Evolutionary conservation across 2,329 filamentous ascomycete species (phyloP).

Genomic region (Pseudofabraea citricarpa): DNA sequence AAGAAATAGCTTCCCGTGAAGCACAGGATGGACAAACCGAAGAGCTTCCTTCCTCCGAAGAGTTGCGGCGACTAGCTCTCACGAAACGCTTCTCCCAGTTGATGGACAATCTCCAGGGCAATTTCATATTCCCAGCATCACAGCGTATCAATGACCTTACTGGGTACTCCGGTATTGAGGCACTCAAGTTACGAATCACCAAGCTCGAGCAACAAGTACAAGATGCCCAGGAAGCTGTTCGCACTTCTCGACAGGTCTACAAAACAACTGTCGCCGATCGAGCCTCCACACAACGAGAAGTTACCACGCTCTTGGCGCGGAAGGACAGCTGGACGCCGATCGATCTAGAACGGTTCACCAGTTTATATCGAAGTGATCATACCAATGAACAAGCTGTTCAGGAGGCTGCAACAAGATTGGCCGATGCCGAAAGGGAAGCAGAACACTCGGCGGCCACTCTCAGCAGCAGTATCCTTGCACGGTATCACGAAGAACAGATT

Average conservation of each 20-base stretch:
- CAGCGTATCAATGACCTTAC: slow-evolving; percentile 91
- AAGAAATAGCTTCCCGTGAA: slow-evolving; percentile 1
- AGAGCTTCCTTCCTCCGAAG: slow-evolving; percentile 42
- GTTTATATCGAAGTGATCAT: slow-evolving; percentile 87
- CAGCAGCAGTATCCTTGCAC: slow-evolving; percentile 76
- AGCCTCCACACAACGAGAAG: slow-evolving; percentile 88
- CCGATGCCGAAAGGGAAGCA: slow-evolving; percentile 71
- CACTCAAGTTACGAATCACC: slow-evolving; percentile 74
- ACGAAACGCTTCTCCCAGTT: slow-evolving; percentile 55
- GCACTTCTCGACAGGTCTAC: slow-evolving; percentile 68
- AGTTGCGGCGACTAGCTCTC: slow-evolving; percentile 37
- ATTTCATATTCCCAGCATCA: slow-evolving; percentile 77
- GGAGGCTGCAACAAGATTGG: slow-evolving; percentile 65
- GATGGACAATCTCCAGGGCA: slow-evolving; percentile 87
- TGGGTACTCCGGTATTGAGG: slow-evolving; percentile 87
- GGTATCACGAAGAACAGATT: slow-evolving; percentile 98
- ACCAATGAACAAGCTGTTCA: slow-evolving; percentile 82
- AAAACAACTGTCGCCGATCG: slow-evolving; percentile 79
- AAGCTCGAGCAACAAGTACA: slow-evolving; percentile 55
- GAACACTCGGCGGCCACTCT: slow-evolving; percentile 72
- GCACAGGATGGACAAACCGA: slow-evolving; percentile 11
- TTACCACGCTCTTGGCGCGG: slow-evolving; percentile 86
- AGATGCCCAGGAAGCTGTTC: slow-evolving; percentile 60
- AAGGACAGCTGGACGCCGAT: slow-evolving; percentile 86
- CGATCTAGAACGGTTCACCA: slow-evolving; percentile 92